phyloP scores from a whole-genome alignment of 331 rosid species.

The Acacia pycnantha region DNA sequence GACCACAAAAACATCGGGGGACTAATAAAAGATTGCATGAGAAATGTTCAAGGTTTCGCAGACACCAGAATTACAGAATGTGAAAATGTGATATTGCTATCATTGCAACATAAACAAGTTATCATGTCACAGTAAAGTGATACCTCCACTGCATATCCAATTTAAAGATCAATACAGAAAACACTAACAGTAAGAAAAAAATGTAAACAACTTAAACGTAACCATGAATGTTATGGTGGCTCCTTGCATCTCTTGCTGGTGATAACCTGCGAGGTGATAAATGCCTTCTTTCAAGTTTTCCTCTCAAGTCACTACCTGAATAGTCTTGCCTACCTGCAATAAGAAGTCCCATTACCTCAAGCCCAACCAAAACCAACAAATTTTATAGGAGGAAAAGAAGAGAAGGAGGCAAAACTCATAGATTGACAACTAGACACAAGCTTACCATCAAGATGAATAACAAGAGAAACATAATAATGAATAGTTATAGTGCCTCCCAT shows the following conservation, averaged over 20 bases:
- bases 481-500: conserved; percentile 67
- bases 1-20: not conserved
- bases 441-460: conserved; percentile 77
- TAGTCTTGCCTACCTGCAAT: conserved; percentile 70
- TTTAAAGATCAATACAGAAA: conserved; percentile 21
- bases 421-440: conserved; percentile 43
- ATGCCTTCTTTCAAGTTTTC: conserved; percentile 70
- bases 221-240: conserved; percentile 58
- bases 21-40: not conserved
- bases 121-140: conserved; percentile 18
- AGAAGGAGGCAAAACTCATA: conserved; percentile 21
- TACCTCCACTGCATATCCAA: conserved; percentile 8
- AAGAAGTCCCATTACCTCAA: conserved; percentile 25
- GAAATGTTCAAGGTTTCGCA: conserved; percentile 10
- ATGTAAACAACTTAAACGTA: conserved; percentile 33
- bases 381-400: conserved; percentile 11
- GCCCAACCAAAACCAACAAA: conserved; percentile 17
- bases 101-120: conserved; percentile 4
- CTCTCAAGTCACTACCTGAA: conserved; percentile 77
- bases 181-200: conserved; percentile 24
- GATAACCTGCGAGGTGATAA: conserved; percentile 63
- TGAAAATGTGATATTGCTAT: conserved; percentile 22
- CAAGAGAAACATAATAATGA: conserved; percentile 77
- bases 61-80: conserved; percentile 16
- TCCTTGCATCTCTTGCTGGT: conserved; percentile 68